Evolutionary conservation across 1,284 basidiomycete species (phyloP).

Genomic region (Pterulicium gracile): DNA sequence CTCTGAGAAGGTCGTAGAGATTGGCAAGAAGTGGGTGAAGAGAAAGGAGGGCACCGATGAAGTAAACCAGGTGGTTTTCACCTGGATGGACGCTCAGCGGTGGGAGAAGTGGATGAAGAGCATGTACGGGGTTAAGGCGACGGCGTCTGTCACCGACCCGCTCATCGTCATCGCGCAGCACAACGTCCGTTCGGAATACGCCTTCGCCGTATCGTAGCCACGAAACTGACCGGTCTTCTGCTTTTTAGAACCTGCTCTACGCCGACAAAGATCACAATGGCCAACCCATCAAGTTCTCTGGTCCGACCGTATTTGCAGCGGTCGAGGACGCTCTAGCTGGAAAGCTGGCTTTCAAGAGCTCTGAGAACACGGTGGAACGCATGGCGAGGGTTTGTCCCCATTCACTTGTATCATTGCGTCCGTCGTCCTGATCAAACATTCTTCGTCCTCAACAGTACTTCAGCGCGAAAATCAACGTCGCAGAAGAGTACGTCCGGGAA

Average conservation of each 20-base stretch:
- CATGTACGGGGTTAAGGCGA: constrained; percentile 61
- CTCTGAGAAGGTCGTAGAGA: constrained; percentile 34
- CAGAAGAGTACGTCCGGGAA: constrained; percentile 33
- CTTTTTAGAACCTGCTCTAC: constrained; percentile 51
- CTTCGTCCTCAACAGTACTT: constrained; percentile 31
- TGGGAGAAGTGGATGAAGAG: constrained; percentile 84
- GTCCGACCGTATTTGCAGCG: constrained; percentile 53
- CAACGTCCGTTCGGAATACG: constrained; percentile 24
- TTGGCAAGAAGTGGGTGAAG: constrained; percentile 57
- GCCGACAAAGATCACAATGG: constrained; percentile 46
- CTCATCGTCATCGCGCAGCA: constrained; percentile 45
- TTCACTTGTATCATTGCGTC: background rate
- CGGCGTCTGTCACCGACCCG: background rate
- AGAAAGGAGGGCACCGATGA: constrained; percentile 13
- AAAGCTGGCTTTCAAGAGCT: constrained; percentile 46
- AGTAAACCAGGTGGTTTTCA: constrained; percentile 66
- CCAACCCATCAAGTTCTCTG: constrained; percentile 36
- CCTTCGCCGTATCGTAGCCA: background rate
- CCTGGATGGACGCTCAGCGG: constrained; percentile 73
- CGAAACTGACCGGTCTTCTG: background rate
- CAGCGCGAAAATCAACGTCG: constrained; percentile 32
- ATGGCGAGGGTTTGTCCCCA: constrained; percentile 47
- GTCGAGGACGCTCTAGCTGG: constrained; percentile 59
- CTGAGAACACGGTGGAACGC: constrained; percentile 61
- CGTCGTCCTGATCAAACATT: background rate